phyloP scores from a whole-genome alignment of 441 rosid species.

The Corymbia citriodora region DNA sequence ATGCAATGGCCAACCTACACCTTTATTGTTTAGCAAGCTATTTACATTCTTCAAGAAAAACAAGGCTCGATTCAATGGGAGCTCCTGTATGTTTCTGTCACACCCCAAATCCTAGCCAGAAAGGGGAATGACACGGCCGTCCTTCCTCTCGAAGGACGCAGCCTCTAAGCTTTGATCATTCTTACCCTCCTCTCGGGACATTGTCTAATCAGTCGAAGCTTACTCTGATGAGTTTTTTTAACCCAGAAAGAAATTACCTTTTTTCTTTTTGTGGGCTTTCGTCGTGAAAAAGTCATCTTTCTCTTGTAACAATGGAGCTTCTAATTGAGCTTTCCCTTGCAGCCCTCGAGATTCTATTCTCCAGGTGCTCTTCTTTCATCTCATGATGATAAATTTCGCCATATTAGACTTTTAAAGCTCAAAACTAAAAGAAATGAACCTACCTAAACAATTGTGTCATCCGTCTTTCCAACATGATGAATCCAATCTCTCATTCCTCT shows the following conservation, averaged over 20 bases:
- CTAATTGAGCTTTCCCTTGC: neutral
- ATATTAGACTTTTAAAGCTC: neutral
- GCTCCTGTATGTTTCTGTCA: neutral
- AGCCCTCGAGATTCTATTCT: neutral
- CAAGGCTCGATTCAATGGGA: neutral
- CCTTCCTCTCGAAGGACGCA: no score
- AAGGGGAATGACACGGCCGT: no score
- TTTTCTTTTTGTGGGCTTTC: neutral
- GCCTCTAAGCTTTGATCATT: no score
- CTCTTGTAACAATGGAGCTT: neutral
- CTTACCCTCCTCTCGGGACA: neutral
- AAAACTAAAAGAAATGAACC: neutral
- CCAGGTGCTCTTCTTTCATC: neutral
- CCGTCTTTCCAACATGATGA: neutral
- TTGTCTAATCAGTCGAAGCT: neutral
- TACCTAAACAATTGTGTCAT: neutral
- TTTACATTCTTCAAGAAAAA: neutral
- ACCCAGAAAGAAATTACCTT: neutral
- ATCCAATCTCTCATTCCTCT: neutral
- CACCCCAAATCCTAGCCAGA: no score
- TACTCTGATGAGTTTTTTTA: neutral
- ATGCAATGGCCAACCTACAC: neutral
- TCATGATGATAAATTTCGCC: neutral
- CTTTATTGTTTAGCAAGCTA: neutral
- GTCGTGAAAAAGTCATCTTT: neutral